These are phyloP conservation scores for Gilbertella persicaria DNA, from an alignment of 371 early-diverging fungal genomes.

Conservation along the genomic window DNA sequence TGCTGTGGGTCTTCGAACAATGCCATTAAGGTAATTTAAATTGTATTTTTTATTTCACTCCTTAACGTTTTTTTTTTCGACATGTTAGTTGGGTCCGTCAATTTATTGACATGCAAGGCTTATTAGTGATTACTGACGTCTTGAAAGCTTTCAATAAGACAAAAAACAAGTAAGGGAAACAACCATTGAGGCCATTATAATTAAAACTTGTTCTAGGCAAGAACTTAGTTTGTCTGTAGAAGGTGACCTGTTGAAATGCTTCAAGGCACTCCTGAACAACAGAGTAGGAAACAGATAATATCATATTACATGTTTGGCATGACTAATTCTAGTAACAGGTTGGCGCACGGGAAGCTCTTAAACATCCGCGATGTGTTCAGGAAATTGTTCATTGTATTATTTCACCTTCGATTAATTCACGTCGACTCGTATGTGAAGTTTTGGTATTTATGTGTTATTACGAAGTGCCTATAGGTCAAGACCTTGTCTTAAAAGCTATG, in stretches of 20 bases:
- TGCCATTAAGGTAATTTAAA: conserved; percentile 69
- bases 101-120: conserved; percentile 73
- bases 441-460: conserved; percentile 82
- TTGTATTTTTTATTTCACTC: background rate
- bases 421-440: conserved; percentile 79
- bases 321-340: conserved; percentile 41
- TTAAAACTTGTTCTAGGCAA: conserved; percentile 39
- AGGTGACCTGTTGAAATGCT: conserved; percentile 76
- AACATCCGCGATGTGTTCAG: conserved; percentile 68
- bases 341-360: conserved; percentile 79
- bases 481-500: conserved; percentile 72
- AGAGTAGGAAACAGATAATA: conserved; percentile 34
- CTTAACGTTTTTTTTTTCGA: conserved; percentile 6
- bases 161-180: conserved; percentile 38
- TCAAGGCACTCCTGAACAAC: conserved; percentile 78
- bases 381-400: conserved; percentile 76
- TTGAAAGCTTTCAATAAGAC: conserved; percentile 55
- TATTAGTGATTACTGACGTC: conserved; percentile 64
- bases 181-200: background rate
- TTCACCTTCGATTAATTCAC: conserved; percentile 71
- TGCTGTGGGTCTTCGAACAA: conserved; percentile 68
- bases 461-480: conserved; percentile 76
- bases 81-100: conserved; percentile 57
- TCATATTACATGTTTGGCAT: background rate
- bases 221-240: conserved; percentile 70